phyloP scores from a whole-genome alignment of 1,284 basidiomycete species.

The Apiotrichum porosum region DNA sequence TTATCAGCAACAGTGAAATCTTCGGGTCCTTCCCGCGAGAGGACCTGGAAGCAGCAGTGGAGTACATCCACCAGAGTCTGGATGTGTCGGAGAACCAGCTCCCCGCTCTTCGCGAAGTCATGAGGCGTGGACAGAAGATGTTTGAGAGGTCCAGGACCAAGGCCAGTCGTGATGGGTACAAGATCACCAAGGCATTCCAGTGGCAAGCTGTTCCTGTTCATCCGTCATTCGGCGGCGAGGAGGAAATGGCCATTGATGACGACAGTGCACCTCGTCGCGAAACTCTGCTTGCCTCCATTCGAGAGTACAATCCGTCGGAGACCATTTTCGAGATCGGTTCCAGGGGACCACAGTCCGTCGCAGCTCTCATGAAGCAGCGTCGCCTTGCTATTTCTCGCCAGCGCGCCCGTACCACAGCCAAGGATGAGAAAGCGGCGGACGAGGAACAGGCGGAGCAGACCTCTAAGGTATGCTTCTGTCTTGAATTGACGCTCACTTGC shows the following conservation, averaged over 20 bases:
- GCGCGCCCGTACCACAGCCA: not conserved
- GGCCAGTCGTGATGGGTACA: constrained; percentile 75
- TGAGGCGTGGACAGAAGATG: constrained; percentile 84
- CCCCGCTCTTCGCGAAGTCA: constrained; percentile 72
- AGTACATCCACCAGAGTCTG: constrained; percentile 69
- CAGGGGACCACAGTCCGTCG: constrained; percentile 63
- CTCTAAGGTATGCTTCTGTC: constrained; percentile 12
- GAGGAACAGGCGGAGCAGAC: not conserved
- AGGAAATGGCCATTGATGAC: not conserved
- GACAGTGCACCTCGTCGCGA: constrained; percentile 6
- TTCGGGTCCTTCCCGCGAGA: constrained; percentile 82
- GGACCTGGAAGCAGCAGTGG: constrained; percentile 73
- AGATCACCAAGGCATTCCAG: constrained; percentile 1
- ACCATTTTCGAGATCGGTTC: constrained; percentile 88
- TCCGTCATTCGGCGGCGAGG: constrained; percentile 1
- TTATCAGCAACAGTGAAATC: constrained; percentile 51
- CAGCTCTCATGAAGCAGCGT: constrained; percentile 81
- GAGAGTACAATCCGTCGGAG: constrained; percentile 77
- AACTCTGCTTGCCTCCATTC: constrained; percentile 65
- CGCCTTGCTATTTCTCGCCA: constrained; percentile 43
- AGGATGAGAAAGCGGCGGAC: not conserved
- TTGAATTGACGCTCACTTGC: not conserved
- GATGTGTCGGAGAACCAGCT: constrained; percentile 62
- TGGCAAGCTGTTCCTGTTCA: not conserved
- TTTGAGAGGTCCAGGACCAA: constrained; percentile 91